These are phyloP conservation scores for Gremmenia infestans DNA, from an alignment of 2,329 filamentous ascomycete genomes.

Conservation along the genomic window DNA sequence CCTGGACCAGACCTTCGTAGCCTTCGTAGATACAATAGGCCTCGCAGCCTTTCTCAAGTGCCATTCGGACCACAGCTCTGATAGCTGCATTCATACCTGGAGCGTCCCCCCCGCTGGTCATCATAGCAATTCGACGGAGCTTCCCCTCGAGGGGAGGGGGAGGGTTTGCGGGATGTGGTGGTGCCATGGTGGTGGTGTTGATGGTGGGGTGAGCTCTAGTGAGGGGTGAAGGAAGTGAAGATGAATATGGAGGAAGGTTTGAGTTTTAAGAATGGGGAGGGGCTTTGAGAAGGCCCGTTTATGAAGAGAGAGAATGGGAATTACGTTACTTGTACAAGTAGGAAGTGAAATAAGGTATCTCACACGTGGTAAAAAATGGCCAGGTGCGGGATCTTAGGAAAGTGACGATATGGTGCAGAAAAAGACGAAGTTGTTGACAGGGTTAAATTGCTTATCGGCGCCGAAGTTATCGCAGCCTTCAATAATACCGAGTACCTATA, in stretches of 20 bases:
- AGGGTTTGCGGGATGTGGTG: conserved; percentile 10
- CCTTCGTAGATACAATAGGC: conserved; percentile 84
- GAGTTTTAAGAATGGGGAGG: not conserved
- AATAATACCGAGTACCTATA: not conserved
- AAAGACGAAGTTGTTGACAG: conserved; percentile 1
- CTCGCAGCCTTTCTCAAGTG: conserved; percentile 78
- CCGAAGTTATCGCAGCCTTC: not conserved
- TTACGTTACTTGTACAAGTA: too few relatives aligned
- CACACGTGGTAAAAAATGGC: too few relatives aligned
- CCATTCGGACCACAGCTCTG: conserved; percentile 78
- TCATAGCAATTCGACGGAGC: conserved; percentile 52
- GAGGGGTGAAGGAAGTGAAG: not conserved
- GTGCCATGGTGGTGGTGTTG: conserved; percentile 23
- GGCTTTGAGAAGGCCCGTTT: too few relatives aligned
- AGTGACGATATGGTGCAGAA: not conserved
- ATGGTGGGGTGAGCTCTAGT: not conserved
- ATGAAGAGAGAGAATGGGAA: too few relatives aligned
- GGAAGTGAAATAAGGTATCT: too few relatives aligned
- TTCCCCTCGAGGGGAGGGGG: conserved; percentile 26
- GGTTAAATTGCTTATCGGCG: not conserved
- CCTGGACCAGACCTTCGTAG: conserved; percentile 90
- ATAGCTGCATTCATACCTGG: conserved; percentile 73
- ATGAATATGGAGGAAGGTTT: too few relatives aligned
- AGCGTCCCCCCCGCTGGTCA: conserved; percentile 71
- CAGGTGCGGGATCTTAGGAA: not conserved